Conservation (phyloP, 2,329 filamentous ascomycete species). For the Thermothelomyces thermophilus region DNA sequence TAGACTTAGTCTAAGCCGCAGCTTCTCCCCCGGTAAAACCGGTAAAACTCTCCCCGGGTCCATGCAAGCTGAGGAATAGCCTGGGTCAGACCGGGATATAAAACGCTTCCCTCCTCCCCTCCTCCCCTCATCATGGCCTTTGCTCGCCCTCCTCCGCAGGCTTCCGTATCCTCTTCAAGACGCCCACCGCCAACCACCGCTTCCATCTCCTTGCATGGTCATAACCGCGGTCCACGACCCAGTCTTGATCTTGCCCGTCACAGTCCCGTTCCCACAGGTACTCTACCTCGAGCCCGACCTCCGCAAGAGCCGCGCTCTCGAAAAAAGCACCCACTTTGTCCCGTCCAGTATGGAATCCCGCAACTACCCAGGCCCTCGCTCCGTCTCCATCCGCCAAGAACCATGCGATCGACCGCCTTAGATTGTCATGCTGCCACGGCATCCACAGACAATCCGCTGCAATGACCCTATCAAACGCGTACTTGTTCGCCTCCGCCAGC, state of each 20-base stretch:
- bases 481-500: constrained; percentile 23
- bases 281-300: constrained; percentile 53
- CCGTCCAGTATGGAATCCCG: constrained; percentile 66
- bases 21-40: too few species aligned
- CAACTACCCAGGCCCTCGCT: constrained; percentile 57
- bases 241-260: constrained; percentile 54
- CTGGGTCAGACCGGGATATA: constrained; percentile 1
- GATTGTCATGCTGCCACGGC: constrained; percentile 62
- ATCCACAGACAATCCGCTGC: constrained; percentile 72
- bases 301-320: constrained; percentile 38
- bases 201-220: constrained; percentile 60
- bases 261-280: constrained; percentile 64
- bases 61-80: not conserved
- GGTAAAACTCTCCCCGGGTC: too few species aligned
- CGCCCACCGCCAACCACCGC: constrained; percentile 61
- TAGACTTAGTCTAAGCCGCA: too few species aligned
- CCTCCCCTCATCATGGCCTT: not conserved
- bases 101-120: not conserved
- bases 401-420: constrained; percentile 55
- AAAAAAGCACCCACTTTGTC: constrained; percentile 62
- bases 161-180: constrained; percentile 36
- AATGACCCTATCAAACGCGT: constrained; percentile 55
- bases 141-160: not conserved
- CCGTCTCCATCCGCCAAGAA: constrained; percentile 44
- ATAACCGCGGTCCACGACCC: constrained; percentile 51